Conservation (phyloP, 2,329 filamentous ascomycete genomes). For the Fusarium oligoseptatum region DNA sequence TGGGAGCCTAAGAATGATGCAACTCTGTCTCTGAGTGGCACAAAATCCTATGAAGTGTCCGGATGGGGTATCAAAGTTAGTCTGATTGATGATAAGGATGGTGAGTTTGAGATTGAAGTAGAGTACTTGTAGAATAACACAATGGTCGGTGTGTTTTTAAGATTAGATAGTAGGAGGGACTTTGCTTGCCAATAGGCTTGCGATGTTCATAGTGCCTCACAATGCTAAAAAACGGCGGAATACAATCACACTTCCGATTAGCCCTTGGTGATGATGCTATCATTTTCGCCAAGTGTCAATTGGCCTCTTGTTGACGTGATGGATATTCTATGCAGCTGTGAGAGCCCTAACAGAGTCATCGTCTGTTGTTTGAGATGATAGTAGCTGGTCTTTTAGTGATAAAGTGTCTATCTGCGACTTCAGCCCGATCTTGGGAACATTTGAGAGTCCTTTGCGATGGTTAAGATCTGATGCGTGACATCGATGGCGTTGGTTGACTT, state of each 20-base stretch:
- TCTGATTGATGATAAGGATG: slow-evolving; percentile 1
- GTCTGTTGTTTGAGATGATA: not conserved
- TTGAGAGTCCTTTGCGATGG: not conserved
- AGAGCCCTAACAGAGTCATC: not conserved
- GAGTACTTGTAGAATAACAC: not conserved
- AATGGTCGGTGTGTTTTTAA: not conserved
- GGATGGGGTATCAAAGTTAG: slow-evolving; percentile 34
- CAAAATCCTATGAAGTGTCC: slow-evolving; percentile 13
- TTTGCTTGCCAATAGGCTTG: not conserved
- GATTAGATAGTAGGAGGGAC: not conserved
- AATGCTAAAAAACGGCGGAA: not conserved
- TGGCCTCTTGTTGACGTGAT: not conserved
- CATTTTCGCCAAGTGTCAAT: not conserved
- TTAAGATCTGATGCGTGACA: not conserved
- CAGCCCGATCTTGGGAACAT: not conserved
- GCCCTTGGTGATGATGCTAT: not conserved
- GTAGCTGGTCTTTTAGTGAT: not conserved
- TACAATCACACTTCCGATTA: not conserved
- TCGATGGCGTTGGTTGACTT: not conserved
- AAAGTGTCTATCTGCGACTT: not conserved
- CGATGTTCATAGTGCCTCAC: not conserved
- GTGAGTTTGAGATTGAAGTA: not conserved
- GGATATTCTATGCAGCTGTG: not conserved
- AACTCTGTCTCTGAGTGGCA: slow-evolving; percentile 38
- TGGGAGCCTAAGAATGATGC: slow-evolving; percentile 49